Evolutionary conservation across 768 basidiomycete genomes (phyloP), one percentile per base, ranked within the genome.

Genomic region (Megacollybia marginata): DNA sequence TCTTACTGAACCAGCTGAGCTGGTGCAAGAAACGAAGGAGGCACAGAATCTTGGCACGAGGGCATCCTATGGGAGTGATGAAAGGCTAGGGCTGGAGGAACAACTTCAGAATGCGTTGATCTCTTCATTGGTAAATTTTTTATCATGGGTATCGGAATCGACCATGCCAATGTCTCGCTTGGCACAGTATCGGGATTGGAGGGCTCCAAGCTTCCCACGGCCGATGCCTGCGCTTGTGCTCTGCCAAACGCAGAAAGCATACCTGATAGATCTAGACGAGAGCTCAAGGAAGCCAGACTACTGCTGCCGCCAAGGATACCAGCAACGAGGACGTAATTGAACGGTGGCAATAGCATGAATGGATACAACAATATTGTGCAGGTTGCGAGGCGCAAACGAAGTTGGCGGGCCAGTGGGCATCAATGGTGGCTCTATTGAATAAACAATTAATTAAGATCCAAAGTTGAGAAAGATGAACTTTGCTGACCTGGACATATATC

Each of bases 301-400:
- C 76, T 71, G 28, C 75, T 73, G 50, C 76, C 70, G 9, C 76
- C 74, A 46, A 85, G 63, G 19, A 88, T 62, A 0, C 90, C 89
- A 6, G 91, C 73, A 32, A 96, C 92, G 80, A 20, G 95, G 95
- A 1, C 92, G 85, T 11, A 98, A 79, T 63, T 96, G 92, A 78
- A 98, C 92, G 1, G 93, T 97, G 1, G 96, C 95, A 54, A 98
- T 96, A 6, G 94, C 95, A 62, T 98, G 95, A 53, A 98, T 98
- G 7, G 94, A 97, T 18, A 98, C 90, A 35, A 92, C 90, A 59
- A 98, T 89, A 56, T 91, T 93, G 59, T 87, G 87, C 33, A 90
- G 70, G 60, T 79, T 85, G 48, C 85, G 82, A 15, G 96, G 95
- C 91, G 85, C 11, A 98, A 79, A 9, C 93, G 86, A 42, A 99